Evolutionary conservation across 2,329 filamentous ascomycete genomes (phyloP).

Genomic region (Fusarium papillatum): DNA sequence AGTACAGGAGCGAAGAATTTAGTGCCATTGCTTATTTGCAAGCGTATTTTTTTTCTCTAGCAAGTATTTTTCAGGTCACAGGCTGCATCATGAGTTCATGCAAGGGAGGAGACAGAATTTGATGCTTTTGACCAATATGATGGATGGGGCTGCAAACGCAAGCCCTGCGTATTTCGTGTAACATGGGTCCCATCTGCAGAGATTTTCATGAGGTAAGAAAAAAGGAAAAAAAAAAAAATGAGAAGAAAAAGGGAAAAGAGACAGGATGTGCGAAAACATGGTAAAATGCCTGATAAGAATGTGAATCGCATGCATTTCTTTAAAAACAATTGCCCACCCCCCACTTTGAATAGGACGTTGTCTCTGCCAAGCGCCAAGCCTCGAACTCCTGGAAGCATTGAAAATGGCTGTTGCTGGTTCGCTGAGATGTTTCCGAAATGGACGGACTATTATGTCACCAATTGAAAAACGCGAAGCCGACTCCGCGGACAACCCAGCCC

Average conservation of each 20-base stretch:
- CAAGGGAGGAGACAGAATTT: not conserved
- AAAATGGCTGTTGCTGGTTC: constrained; percentile 7
- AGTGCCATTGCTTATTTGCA: constrained; percentile 30
- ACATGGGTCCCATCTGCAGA: not conserved
- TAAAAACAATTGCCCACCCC: not conserved
- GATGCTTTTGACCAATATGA: not conserved
- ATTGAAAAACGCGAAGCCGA: not conserved
- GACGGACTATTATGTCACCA: not conserved
- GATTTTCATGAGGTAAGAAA: not conserved
- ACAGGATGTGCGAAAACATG: not conserved
- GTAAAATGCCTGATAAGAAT: not conserved
- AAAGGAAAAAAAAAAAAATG: not conserved
- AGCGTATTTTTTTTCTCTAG: not conserved
- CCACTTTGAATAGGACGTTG: not conserved
- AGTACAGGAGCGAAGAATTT: constrained; percentile 9
- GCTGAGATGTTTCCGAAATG: not conserved
- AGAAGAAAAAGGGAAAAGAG: not conserved
- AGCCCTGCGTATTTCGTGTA: not conserved
- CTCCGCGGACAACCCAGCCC: not conserved
- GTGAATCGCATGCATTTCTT: not conserved
- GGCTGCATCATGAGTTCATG: constrained; percentile 3
- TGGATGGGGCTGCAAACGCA: not conserved
- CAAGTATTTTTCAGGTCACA: not conserved
- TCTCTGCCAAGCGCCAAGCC: constrained; percentile 10
- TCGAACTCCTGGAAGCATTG: not conserved